A percentile compares a stretch with the other conserved stretches of the same genome.
Conservation (phyloP, 208 protist species). For the Phytomonas serpens region DNA sequence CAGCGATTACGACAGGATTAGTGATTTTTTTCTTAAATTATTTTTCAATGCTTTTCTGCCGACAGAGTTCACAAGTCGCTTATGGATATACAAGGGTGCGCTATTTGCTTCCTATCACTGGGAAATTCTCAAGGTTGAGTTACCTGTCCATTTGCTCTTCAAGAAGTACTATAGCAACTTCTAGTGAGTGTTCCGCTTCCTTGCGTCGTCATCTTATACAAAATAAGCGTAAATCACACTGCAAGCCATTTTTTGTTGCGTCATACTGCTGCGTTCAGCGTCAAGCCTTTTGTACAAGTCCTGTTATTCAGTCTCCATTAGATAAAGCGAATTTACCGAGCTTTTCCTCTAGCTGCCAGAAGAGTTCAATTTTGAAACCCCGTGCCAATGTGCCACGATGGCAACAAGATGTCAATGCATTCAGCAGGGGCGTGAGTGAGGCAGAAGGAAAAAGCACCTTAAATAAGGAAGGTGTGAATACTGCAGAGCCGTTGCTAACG, state of each 20-base stretch:
- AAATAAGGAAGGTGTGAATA: not conserved
- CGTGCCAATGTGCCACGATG: not conserved
- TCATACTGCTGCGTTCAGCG: not conserved
- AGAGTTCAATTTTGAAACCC: not conserved
- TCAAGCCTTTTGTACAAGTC: not conserved
- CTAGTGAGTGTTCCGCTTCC: not conserved
- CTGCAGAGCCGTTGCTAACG: not conserved
- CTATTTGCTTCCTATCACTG: not conserved
- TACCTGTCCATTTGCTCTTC: not conserved
- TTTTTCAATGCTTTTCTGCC: not conserved
- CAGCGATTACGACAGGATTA: conserved; percentile 1
- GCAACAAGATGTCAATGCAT: not conserved
- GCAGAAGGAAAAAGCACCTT: not conserved
- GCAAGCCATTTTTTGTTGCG: not conserved
- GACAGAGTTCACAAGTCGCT: not conserved
- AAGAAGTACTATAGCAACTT: not conserved
- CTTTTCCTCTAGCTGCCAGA: not conserved
- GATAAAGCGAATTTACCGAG: not conserved
- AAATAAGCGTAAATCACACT: not conserved
- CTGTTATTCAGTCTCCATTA: not conserved
- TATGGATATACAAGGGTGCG: not conserved
- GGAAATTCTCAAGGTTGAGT: not conserved
- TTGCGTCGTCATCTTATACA: not conserved
- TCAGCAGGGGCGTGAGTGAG: not conserved
- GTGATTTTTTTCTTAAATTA: conserved; percentile 13